These are phyloP conservation scores for Diaporthe humulicola DNA, from an alignment of 2,329 filamentous ascomycete species.

Conservation along the genomic window DNA sequence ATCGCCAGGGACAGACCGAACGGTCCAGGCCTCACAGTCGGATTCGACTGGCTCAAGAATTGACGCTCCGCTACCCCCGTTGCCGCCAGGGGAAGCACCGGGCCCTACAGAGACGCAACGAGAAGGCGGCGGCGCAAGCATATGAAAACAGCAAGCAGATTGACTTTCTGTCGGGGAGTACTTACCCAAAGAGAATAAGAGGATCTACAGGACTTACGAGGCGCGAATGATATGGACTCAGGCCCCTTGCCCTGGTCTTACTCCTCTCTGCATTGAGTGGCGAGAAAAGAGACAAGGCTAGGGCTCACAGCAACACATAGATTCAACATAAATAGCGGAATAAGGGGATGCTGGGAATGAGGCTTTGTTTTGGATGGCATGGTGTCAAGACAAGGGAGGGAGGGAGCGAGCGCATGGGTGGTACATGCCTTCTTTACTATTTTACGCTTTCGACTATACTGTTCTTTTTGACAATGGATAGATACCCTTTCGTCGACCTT, in stretches of 20 bases:
- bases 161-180: neutral
- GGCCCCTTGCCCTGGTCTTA: neutral
- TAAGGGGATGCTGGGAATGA: slow-evolving; percentile 12
- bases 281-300: slow-evolving; percentile 2
- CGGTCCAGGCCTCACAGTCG: slow-evolving; percentile 7
- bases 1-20: slow-evolving; percentile 7
- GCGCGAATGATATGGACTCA: neutral
- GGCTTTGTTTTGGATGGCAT: slow-evolving; percentile 3
- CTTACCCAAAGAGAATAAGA: neutral
- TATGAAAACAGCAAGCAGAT: neutral
- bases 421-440: neutral
- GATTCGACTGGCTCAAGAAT: slow-evolving; percentile 6
- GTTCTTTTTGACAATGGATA: slow-evolving; percentile 24
- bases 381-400: slow-evolving; percentile 31
- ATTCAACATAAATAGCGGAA: neutral
- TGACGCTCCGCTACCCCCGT: slow-evolving; percentile 14
- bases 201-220: slow-evolving; percentile 31
- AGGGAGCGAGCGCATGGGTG: slow-evolving; percentile 23
- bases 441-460: slow-evolving; percentile 18
- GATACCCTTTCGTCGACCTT: slow-evolving; percentile 28
- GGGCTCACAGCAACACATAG: neutral
- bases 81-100: neutral
- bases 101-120: neutral
- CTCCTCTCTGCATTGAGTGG: slow-evolving; percentile 3
- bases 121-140: neutral